Conservation (phyloP, 208 protist genomes). For the Crithidia fasciculata region DNA sequence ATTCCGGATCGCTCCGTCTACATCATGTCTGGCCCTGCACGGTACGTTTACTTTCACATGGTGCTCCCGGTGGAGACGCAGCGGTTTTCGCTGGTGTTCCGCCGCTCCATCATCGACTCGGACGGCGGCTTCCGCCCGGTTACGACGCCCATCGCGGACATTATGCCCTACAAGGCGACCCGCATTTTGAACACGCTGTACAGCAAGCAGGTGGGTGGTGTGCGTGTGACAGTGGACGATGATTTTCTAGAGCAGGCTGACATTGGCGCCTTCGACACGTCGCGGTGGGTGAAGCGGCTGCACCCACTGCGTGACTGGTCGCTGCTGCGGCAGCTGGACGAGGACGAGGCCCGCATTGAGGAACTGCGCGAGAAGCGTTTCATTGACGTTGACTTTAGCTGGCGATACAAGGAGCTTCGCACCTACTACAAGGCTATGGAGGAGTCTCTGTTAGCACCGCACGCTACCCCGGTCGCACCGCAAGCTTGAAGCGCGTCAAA, state of each 20-base stretch:
- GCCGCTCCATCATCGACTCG: slow-evolving; percentile 87
- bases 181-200: slow-evolving; percentile 88
- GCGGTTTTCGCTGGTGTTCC: slow-evolving; percentile 88
- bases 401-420: slow-evolving; percentile 78
- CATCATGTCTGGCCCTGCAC: slow-evolving; percentile 85
- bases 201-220: slow-evolving; percentile 81
- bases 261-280: slow-evolving; percentile 88
- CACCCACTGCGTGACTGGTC: slow-evolving; percentile 87
- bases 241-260: slow-evolving; percentile 76
- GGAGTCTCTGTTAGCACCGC: slow-evolving; percentile 30
- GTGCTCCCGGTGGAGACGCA: slow-evolving; percentile 85
- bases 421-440: slow-evolving; percentile 77
- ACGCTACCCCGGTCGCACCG: slow-evolving; percentile 11
- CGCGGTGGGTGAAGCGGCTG: slow-evolving; percentile 82
- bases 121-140: slow-evolving; percentile 83
- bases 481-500: not conserved
- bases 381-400: slow-evolving; percentile 83
- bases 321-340: slow-evolving; percentile 79
- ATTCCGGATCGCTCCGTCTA: slow-evolving; percentile 85
- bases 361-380: slow-evolving; percentile 80
- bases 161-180: slow-evolving; percentile 86
- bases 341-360: slow-evolving; percentile 79
- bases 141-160: slow-evolving; percentile 57
- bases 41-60: slow-evolving; percentile 93
- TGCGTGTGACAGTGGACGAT: slow-evolving; percentile 80